Conservation (phyloP, 345 rosid genomes). For the Pseudoturritis turrita region DNA sequence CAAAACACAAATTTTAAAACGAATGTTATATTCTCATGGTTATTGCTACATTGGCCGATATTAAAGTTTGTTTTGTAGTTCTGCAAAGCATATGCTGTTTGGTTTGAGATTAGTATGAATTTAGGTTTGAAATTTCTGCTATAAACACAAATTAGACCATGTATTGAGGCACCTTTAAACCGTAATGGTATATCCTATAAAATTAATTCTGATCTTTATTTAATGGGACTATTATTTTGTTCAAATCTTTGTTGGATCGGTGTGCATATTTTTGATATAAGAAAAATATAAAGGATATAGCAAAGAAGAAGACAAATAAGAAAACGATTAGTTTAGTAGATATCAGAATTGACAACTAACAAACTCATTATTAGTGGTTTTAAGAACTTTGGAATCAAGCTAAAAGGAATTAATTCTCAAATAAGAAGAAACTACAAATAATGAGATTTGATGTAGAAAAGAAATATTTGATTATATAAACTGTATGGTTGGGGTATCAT, state of each 20-base stretch:
- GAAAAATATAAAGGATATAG: background rate
- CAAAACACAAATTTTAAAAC: background rate
- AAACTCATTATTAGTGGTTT: conserved; percentile 26
- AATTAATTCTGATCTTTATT: background rate
- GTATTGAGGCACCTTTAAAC: background rate
- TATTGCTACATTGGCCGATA: background rate
- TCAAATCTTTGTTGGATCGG: background rate
- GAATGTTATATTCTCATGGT: background rate
- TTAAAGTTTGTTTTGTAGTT: background rate
- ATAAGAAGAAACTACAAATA: conserved; percentile 5
- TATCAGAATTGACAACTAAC: conserved; percentile 29
- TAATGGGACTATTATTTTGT: background rate
- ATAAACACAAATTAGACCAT: background rate
- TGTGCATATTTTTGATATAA: background rate
- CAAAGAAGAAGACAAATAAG: conserved; percentile 22
- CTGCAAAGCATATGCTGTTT: background rate
- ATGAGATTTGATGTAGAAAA: conserved; percentile 15
- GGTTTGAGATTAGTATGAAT: background rate
- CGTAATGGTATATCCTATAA: background rate
- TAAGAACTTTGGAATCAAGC: conserved; percentile 28
- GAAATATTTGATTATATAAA: conserved; percentile 5
- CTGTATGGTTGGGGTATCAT: conserved; percentile 27
- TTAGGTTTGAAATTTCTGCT: background rate
- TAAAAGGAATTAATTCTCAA: conserved; percentile 16
- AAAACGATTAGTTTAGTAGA: conserved; percentile 23